Conservation (phyloP, 2,329 filamentous ascomycete species). For the Madurella fahalii region DNA sequence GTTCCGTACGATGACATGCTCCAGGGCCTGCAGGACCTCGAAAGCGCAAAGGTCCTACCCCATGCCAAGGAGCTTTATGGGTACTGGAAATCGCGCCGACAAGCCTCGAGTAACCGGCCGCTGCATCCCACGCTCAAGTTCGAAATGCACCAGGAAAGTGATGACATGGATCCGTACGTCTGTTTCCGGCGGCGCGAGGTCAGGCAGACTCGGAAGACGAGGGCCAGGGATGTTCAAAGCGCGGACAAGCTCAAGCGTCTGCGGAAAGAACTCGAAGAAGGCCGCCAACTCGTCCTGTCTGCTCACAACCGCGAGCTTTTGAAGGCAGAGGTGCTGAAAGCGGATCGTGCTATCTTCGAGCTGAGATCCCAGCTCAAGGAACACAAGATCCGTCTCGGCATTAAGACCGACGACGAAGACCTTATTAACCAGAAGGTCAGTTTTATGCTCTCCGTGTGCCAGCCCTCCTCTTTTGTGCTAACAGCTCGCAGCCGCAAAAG, state of each 20-base stretch:
- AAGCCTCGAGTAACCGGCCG: constrained; percentile 62
- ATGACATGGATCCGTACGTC: constrained; percentile 95
- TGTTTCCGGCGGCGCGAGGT: constrained; percentile 96
- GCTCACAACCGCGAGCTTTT: constrained; percentile 75
- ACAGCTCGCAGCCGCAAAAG: constrained; percentile 61
- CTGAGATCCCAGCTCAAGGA: constrained; percentile 79
- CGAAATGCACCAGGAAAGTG: constrained; percentile 88
- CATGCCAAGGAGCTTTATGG: constrained; percentile 79
- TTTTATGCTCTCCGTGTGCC: constrained; percentile 12
- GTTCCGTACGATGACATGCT: constrained; percentile 75
- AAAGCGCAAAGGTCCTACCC: constrained; percentile 45
- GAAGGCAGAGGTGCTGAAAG: constrained; percentile 70
- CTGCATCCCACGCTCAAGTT: constrained; percentile 83
- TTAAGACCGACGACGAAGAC: constrained; percentile 92
- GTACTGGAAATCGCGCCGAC: constrained; percentile 76
- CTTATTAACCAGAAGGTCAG: constrained; percentile 88
- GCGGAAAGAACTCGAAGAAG: constrained; percentile 85
- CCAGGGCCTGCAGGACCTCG: constrained; percentile 55
- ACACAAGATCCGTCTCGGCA: constrained; percentile 79
- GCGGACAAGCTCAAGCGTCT: constrained; percentile 92
- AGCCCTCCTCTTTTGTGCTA: constrained; percentile 26
- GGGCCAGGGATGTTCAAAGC: constrained; percentile 88
- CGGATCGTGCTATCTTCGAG: constrained; percentile 77
- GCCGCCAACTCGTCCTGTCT: constrained; percentile 71
- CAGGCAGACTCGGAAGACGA: constrained; percentile 88